phyloP scores from a whole-genome alignment of 257 asterid genomes.

The Nicotiana otophora region DNA sequence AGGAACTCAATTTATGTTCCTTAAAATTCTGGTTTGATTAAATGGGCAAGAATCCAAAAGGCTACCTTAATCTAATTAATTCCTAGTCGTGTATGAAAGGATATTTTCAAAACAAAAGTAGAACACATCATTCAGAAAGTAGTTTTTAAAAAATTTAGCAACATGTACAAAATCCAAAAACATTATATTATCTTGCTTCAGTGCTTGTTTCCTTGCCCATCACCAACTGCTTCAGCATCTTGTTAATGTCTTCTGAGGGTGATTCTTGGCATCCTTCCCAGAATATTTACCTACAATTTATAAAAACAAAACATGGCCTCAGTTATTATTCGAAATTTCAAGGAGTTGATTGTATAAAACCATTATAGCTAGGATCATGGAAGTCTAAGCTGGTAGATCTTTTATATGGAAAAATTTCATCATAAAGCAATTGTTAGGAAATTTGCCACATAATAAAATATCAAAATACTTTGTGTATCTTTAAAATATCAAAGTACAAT shows the following conservation, averaged over 20 bases:
- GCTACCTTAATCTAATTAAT: background rate
- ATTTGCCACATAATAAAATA: no score
- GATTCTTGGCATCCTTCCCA: background rate
- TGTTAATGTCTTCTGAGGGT: background rate
- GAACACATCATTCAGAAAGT: background rate
- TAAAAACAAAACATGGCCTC: background rate
- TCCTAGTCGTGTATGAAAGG: background rate
- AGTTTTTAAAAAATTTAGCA: background rate
- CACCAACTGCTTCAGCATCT: background rate
- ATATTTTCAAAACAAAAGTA: background rate
- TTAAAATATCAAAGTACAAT: no score
- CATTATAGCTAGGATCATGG: background rate
- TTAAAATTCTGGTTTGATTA: no score
- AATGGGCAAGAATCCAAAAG: background rate
- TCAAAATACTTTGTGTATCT: no score
- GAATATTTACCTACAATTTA: background rate
- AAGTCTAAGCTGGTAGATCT: no score
- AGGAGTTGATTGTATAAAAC: background rate
- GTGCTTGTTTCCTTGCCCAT: background rate
- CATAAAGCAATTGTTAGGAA: no score
- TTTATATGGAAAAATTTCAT: no score
- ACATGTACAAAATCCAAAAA: background rate
- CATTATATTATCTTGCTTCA: background rate
- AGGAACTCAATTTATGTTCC: no score
- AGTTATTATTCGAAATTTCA: background rate